Evolutionary conservation across 2,329 filamentous ascomycete species (phyloP).

Genomic region (Tolypocladium guangdongense): DNA sequence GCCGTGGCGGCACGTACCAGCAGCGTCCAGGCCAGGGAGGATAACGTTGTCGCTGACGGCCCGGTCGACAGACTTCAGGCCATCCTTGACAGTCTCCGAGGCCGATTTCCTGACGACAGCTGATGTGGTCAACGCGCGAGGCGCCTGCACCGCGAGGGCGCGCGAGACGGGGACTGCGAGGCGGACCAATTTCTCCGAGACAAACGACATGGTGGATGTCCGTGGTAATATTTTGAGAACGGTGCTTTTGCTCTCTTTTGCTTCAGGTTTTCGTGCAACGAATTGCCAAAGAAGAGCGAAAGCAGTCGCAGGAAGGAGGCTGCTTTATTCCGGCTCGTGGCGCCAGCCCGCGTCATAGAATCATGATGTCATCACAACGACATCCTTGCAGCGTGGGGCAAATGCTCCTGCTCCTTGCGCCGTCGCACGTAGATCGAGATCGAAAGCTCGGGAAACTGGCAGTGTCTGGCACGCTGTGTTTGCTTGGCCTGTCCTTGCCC

Average conservation of each 20-base stretch:
- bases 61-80: constrained; percentile 47
- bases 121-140: constrained; percentile 40
- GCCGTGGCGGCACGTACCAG: constrained; percentile 30
- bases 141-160: constrained; percentile 25
- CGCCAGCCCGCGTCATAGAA: background rate
- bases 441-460: background rate
- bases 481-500: background rate
- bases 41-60: constrained; percentile 50
- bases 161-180: constrained; percentile 28
- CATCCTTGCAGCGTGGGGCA: constrained; percentile 2
- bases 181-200: constrained; percentile 35
- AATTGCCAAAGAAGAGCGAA: background rate
- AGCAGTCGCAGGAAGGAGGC: background rate
- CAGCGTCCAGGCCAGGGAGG: constrained; percentile 49
- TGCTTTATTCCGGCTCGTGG: background rate
- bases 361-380: constrained; percentile 2
- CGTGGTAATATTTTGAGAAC: background rate
- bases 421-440: background rate
- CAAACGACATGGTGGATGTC: constrained; percentile 37
- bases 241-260: background rate
- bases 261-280: background rate
- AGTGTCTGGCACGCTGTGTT: background rate
- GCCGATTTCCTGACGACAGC: constrained; percentile 34
- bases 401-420: constrained; percentile 1
- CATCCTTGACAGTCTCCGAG: constrained; percentile 47